These are phyloP conservation scores for Blastocystis sp. DNA, from an alignment of 352 stramenopile genomes.

Conservation along the genomic window DNA sequence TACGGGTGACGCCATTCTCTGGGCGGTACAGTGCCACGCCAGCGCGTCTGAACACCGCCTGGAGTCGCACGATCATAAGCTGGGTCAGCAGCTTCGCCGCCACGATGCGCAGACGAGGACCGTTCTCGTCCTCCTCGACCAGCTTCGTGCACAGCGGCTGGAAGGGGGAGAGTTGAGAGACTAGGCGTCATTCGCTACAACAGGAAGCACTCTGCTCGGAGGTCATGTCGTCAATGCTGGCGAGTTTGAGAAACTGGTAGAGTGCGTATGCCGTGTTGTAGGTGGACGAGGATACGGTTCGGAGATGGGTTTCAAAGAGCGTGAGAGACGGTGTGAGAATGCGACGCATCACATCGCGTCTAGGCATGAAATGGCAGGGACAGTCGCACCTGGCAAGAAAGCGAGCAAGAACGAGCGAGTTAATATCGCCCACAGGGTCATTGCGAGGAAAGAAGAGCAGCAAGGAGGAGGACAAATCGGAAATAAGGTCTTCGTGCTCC, in stretches of 20 bases:
- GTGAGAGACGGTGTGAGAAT: not conserved
- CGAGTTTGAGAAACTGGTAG: not conserved
- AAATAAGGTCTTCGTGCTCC: constrained; percentile 8
- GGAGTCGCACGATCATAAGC: not conserved
- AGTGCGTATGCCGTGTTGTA: not conserved
- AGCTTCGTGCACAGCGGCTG: not conserved
- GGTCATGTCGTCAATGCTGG: not conserved
- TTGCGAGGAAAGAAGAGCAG: not conserved
- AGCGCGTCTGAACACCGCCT: not conserved
- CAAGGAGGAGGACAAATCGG: not conserved
- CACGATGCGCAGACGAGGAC: not conserved
- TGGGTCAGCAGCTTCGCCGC: not conserved
- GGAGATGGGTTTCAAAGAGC: not conserved
- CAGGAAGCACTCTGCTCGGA: not conserved
- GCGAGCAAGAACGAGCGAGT: not conserved
- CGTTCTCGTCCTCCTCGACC: not conserved
- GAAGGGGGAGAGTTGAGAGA: not conserved
- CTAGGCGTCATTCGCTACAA: not conserved
- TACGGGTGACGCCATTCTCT: too few relatives aligned
- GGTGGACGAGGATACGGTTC: not conserved
- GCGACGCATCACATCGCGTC: not conserved
- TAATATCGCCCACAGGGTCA: constrained; percentile 15
- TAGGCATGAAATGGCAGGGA: not conserved
- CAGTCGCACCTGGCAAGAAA: not conserved
- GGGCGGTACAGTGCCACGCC: not conserved